Conservation (phyloP, 176 grass and related monocot species). For the Bonia amplexicaulis region DNA sequence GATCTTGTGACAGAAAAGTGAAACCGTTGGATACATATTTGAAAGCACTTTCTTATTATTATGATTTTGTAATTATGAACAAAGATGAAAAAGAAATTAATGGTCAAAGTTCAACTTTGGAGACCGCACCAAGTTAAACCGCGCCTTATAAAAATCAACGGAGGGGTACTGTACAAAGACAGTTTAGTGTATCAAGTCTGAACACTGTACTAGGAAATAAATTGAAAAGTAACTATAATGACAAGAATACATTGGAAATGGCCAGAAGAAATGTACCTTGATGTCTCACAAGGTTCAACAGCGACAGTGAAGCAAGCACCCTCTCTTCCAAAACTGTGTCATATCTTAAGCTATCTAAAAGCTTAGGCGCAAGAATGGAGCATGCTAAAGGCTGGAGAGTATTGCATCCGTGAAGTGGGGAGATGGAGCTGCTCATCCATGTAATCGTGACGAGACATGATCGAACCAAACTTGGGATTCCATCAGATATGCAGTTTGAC, state of each 20-base stretch:
- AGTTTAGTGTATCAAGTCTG: background rate
- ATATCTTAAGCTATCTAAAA: conserved; percentile 76
- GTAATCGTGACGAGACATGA: conserved; percentile 70
- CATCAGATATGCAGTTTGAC: conserved; percentile 76
- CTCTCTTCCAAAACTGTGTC: conserved; percentile 82
- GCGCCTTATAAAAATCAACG: too few relatives aligned
- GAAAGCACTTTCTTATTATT: too few relatives aligned
- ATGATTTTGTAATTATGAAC: too few relatives aligned
- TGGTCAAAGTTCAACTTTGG: too few relatives aligned
- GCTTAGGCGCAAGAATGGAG: conserved; percentile 52
- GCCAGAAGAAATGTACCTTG: conserved; percentile 52
- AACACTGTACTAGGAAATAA: background rate
- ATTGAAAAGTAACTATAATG: background rate
- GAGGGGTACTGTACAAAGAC: background rate
- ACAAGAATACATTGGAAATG: background rate
- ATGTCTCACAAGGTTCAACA: conserved; percentile 79
- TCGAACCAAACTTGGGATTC: conserved; percentile 45
- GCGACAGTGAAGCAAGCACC: conserved; percentile 72
- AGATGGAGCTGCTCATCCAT: conserved; percentile 77
- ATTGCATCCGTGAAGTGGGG: conserved; percentile 41
- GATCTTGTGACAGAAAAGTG: too few relatives aligned
- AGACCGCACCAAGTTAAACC: too few relatives aligned
- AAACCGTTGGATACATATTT: too few relatives aligned
- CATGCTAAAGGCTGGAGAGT: conserved; percentile 63
- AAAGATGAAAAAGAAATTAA: too few relatives aligned